Evolutionary conservation across 768 basidiomycete species (phyloP), one percentile per base, ranked within the genome.

Genomic region (Kwoniella sp.): DNA sequence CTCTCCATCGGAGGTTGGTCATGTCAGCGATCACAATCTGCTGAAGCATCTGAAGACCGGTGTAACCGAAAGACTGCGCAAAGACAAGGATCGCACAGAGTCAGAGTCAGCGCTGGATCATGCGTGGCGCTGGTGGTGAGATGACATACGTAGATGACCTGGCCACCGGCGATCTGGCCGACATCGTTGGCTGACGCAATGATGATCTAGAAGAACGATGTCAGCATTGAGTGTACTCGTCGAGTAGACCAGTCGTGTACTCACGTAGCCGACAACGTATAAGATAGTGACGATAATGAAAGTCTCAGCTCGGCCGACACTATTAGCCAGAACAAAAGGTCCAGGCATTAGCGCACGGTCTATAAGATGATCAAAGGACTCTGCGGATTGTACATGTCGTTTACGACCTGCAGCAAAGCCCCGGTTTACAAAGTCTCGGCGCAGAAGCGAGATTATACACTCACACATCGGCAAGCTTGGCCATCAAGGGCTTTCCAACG

Each of bases 401-500:
- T n/a, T n/a, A n/a, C n/a, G n/a, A n/a, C n/a, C n/a, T n/a, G n/a
- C n/a, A n/a, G n/a, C n/a, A n/a, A n/a, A n/a, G n/a, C n/a, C n/a
- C n/a, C n/a, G n/a, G n/a, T n/a, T n/a, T n/a, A n/a, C n/a, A n/a
- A n/a, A n/a, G n/a, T n/a, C n/a, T n/a, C n/a, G n/a, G n/a, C n/a
- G n/a, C 5, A 52, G 12, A 27, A 57, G 19, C 21, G 46, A 46
- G 21, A 8, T 27, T n/a, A 24, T 22, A 12, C 19, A 69, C 76
- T 60, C 47, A 75, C 70, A 88, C 85, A 74, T 90, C 89, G 9
- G 88, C 86, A 44, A 89, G 77, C 78, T 90, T 90, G 0, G 89
- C 88, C 65, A 89, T 85, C 37, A 88, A 82, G 1, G 89, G 89
- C 79, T 90, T 89, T 22, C 82, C 82, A 25, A 85, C 82, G 40